Percentiles rank a stretch among this genome's conserved stretches.
Conservation (phyloP, 305 asterid genomes). For the Fraxinus latifolia region DNA sequence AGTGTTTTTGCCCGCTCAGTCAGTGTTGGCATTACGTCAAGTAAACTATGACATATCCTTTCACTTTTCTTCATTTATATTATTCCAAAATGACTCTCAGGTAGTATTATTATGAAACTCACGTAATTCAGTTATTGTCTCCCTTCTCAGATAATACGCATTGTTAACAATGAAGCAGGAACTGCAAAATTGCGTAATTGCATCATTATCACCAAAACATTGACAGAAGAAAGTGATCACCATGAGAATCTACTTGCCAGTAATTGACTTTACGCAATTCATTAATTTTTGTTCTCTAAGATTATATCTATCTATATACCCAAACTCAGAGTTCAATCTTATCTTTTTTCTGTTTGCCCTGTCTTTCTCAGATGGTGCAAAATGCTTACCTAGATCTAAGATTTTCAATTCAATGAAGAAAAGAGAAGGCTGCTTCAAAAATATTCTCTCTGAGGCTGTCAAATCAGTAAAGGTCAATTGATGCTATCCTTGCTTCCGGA, state of each 20-base stretch:
- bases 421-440: conserved; percentile 57
- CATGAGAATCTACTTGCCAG: conserved; percentile 37
- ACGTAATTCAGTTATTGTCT: conserved; percentile 20
- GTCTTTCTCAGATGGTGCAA: conserved; percentile 38
- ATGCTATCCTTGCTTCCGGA: background rate
- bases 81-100: background rate
- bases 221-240: conserved; percentile 37
- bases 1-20: background rate
- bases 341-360: conserved; percentile 23
- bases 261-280: conserved; percentile 20
- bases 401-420: conserved; percentile 51
- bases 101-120: conserved; percentile 1
- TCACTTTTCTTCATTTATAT: conserved; percentile 7
- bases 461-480: conserved; percentile 48
- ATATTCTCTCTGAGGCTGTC: conserved; percentile 45
- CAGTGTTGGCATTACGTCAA: background rate
- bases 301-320: conserved; percentile 27
- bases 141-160: conserved; percentile 52
- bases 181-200: conserved; percentile 33
- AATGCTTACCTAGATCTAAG: conserved; percentile 40
- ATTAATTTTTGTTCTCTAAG: conserved; percentile 20
- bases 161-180: conserved; percentile 49
- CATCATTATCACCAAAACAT: conserved; percentile 43
- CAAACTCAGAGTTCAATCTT: conserved; percentile 19
- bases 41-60: background rate